Conservation (phyloP, 768 basidiomycete genomes). For the Hysterangium stoloniferum region DNA sequence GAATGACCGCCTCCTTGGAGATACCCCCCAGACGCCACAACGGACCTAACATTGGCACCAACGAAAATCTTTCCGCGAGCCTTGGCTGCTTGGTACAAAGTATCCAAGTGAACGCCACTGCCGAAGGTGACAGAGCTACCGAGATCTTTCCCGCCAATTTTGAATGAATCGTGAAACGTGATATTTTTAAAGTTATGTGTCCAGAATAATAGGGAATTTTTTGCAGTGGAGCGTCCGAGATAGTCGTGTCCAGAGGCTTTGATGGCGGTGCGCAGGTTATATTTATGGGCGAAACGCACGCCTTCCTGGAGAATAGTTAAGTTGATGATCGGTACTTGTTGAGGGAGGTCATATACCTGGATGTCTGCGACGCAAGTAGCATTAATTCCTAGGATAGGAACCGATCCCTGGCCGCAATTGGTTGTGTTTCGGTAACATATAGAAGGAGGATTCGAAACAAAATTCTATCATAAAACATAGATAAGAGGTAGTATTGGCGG, state of each 20-base stretch:
- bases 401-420: slow-evolving; percentile 26
- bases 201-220: slow-evolving; percentile 33
- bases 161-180: slow-evolving; percentile 21
- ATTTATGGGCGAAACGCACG: slow-evolving; percentile 22
- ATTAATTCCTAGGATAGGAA: slow-evolving; percentile 24
- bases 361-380: slow-evolving; percentile 25
- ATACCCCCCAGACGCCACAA: slow-evolving; percentile 27
- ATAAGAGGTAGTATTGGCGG: background rate
- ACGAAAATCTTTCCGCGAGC: slow-evolving; percentile 20
- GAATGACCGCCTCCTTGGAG: slow-evolving; percentile 27
- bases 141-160: slow-evolving; percentile 13
- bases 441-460: slow-evolving; percentile 10
- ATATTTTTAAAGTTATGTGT: slow-evolving; percentile 32
- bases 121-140: slow-evolving; percentile 25
- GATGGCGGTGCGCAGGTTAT: slow-evolving; percentile 26
- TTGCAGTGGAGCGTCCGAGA: slow-evolving; percentile 37
- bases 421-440: slow-evolving; percentile 15
- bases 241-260: slow-evolving; percentile 34
- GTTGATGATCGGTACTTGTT: background rate
- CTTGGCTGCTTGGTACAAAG: slow-evolving; percentile 19
- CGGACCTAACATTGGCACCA: slow-evolving; percentile 22
- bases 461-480: slow-evolving; percentile 1
- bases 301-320: slow-evolving; percentile 18
- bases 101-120: slow-evolving; percentile 20
- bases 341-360: slow-evolving; percentile 17